A percentile compares a stretch with the other conserved stretches of the same genome.
These are phyloP conservation scores for Cytospora schulzeri DNA, from an alignment of 2,329 filamentous ascomycete genomes.

Conservation along the genomic window DNA sequence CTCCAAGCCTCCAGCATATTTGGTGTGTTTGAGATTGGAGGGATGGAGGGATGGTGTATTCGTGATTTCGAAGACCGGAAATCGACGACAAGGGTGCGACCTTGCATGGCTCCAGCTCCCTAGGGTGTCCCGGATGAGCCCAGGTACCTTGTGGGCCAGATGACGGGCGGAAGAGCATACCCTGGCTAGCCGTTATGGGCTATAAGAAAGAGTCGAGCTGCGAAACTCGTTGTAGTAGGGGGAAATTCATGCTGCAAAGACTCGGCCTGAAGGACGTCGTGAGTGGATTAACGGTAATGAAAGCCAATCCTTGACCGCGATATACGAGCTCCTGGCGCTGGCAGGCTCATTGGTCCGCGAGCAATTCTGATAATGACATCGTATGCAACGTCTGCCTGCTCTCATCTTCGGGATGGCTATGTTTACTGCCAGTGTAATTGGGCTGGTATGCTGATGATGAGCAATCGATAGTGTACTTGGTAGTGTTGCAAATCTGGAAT, in stretches of 20 bases:
- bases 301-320: not conserved
- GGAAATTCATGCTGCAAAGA: not conserved
- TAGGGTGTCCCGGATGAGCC: conserved; percentile 13
- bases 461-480: not conserved
- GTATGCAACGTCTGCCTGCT: conserved; percentile 4
- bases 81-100: conserved; percentile 17
- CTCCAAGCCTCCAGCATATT: conserved; percentile 9
- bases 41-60: conserved; percentile 17
- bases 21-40: conserved; percentile 24
- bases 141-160: conserved; percentile 23
- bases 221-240: not conserved
- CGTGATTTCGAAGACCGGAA: conserved; percentile 6
- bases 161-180: conserved; percentile 15
- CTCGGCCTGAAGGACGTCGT: not conserved
- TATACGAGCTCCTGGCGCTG: not conserved
- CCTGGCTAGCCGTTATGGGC: conserved; percentile 1
- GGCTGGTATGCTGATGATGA: conserved; percentile 1
- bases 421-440: not conserved
- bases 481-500: not conserved
- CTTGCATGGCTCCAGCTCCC: conserved; percentile 9
- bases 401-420: conserved; percentile 3
- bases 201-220: not conserved
- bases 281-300: conserved; percentile 22
- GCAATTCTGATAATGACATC: conserved; percentile 4
- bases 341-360: conserved; percentile 7